Conservation (phyloP, 441 rosid species). For the Hypseocharis bilobata region DNA sequence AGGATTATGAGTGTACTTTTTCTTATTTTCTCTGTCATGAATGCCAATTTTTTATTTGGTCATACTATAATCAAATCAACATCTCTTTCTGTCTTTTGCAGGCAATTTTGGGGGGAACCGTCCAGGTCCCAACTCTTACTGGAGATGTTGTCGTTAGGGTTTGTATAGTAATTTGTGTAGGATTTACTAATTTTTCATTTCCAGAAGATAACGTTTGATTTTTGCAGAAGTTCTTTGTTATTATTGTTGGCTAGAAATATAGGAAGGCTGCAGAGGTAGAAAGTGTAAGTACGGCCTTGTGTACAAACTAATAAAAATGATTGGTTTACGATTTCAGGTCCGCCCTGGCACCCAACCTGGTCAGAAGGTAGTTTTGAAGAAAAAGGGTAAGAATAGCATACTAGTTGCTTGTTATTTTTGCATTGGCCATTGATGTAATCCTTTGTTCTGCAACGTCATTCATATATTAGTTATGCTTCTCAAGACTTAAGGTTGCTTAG, state of each 20-base stretch:
- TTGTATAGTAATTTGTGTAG: conserved; percentile 16
- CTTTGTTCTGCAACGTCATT: conserved; percentile 4
- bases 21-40: too few species aligned
- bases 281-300: too few species aligned
- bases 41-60: too few species aligned
- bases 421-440: conserved; percentile 1
- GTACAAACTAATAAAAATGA: too few species aligned
- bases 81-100: too few species aligned
- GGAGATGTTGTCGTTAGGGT: conserved; percentile 97
- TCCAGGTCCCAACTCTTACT: conserved; percentile 90
- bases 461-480: neutral
- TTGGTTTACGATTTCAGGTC: conserved; percentile 41
- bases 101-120: conserved; percentile 97
- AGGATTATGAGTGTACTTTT: too few species aligned
- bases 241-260: neutral
- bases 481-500: neutral
- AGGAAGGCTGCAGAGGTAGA: too few species aligned
- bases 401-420: neutral
- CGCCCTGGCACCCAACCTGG: conserved; percentile 97
- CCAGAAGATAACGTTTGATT: neutral
- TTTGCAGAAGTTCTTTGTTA: neutral
- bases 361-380: conserved; percentile 93
- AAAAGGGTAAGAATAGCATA: conserved; percentile 50
- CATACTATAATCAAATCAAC: too few species aligned
- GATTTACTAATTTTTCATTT: conserved; percentile 3